phyloP scores from a whole-genome alignment of 257 asterid species.

The Solanum sparsipilum region DNA sequence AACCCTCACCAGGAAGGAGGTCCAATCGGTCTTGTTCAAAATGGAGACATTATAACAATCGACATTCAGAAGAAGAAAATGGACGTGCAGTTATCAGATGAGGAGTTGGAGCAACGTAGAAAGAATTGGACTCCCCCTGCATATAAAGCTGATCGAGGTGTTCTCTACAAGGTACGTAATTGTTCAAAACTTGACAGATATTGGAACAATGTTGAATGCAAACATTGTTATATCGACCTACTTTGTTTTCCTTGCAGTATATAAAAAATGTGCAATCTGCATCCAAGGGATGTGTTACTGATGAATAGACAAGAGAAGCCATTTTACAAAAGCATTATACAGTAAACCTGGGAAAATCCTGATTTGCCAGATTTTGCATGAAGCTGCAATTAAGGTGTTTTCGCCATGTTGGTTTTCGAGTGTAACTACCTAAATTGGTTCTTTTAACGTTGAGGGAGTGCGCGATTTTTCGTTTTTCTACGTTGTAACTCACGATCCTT shows the following conservation, averaged over 20 bases:
- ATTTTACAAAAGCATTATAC: neutral
- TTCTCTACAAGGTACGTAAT: constrained; percentile 65
- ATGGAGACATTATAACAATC: constrained; percentile 67
- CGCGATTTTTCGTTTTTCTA: neutral
- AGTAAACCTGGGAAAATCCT: neutral
- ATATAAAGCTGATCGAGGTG: constrained; percentile 74
- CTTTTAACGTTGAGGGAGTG: neutral
- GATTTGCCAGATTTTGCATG: neutral
- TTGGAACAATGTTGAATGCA: neutral
- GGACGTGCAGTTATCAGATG: constrained; percentile 60
- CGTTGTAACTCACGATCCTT: neutral
- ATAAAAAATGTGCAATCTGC: constrained; percentile 83
- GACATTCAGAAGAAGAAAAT: constrained; percentile 60
- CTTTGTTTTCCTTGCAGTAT: constrained; percentile 32
- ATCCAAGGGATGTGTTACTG: constrained; percentile 90
- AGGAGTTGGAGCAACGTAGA: constrained; percentile 58
- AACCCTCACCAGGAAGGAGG: constrained; percentile 79
- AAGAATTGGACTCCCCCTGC: constrained; percentile 68
- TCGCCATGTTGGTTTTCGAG: neutral
- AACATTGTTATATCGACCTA: neutral
- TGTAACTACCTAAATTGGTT: neutral
- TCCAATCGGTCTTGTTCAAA: constrained; percentile 68
- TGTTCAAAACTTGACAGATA: neutral
- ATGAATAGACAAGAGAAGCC: constrained; percentile 35
- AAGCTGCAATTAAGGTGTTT: neutral